Percentiles rank a stretch among this genome's conserved stretches.
Evolutionary conservation across 805 yeast species (phyloP).

Genomic region (Metschnikowia koreensis): DNA sequence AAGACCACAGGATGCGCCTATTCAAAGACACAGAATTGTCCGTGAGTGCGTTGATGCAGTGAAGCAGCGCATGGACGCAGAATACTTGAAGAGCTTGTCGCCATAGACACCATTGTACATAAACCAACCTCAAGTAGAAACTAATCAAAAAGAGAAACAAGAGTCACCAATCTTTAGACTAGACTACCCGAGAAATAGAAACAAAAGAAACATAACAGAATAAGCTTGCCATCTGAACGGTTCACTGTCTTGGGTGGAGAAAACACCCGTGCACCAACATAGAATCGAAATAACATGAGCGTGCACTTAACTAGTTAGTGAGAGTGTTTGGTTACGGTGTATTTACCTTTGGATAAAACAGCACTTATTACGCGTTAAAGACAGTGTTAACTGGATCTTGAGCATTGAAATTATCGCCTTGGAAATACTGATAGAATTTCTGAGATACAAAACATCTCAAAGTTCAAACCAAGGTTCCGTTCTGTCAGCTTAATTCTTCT

Average conservation of each 20-base stretch:
- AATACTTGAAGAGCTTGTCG: constrained; percentile 25
- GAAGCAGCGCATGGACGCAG: constrained; percentile 31
- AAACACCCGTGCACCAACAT: background rate
- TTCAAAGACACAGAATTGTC: constrained; percentile 37
- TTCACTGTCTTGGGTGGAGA: background rate
- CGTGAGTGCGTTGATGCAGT: constrained; percentile 32
- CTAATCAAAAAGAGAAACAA: too few species aligned
- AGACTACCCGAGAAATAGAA: background rate
- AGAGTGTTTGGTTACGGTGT: background rate
- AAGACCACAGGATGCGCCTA: constrained; percentile 64
- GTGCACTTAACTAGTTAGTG: background rate
- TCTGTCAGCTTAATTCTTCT: too few species aligned
- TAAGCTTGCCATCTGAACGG: background rate
- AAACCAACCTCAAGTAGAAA: background rate
- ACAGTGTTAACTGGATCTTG: background rate
- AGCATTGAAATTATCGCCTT: too few species aligned
- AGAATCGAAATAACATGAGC: background rate
- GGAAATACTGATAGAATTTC: too few species aligned
- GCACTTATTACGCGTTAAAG: background rate
- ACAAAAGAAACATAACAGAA: background rate
- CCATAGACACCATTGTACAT: constrained; percentile 6
- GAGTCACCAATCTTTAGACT: background rate
- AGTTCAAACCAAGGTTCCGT: too few species aligned
- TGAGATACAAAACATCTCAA: too few species aligned
- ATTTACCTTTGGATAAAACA: background rate